A percentile compares a stretch with the other conserved stretches of the same genome.
These are phyloP conservation scores for Barnettozyma salicaria DNA, from an alignment of 805 yeast genomes.

Conservation along the genomic window DNA sequence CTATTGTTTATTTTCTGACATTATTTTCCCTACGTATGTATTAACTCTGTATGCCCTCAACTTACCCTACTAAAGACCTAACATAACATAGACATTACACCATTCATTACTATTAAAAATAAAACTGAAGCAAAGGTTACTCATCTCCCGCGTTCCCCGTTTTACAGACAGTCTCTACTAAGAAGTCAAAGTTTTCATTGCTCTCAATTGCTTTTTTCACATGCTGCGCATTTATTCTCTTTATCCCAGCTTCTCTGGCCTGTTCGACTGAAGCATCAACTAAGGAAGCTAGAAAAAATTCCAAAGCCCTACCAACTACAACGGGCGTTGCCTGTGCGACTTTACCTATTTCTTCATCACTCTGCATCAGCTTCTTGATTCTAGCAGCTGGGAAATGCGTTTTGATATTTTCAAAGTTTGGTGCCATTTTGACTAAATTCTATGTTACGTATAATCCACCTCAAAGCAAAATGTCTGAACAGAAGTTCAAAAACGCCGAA, in stretches of 20 bases:
- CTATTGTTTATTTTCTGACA: too few relatives aligned
- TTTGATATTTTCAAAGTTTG: slow-evolving; percentile 42
- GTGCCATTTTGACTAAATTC: too few relatives aligned
- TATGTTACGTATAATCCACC: too few relatives aligned
- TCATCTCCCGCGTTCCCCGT: slow-evolving; percentile 6
- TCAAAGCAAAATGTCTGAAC: too few relatives aligned
- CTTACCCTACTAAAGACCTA: too few relatives aligned
- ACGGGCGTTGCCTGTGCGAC: slow-evolving; percentile 98
- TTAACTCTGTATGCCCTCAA: too few relatives aligned
- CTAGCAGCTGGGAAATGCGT: slow-evolving; percentile 91
- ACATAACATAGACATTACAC: too few relatives aligned
- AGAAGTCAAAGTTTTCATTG: slow-evolving; percentile 89
- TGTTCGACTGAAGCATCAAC: slow-evolving; percentile 79
- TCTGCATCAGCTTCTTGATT: slow-evolving; percentile 93
- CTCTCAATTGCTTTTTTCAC: slow-evolving; percentile 75
- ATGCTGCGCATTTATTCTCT: slow-evolving; percentile 77
- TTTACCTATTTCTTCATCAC: slow-evolving; percentile 97
- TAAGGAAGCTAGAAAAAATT: slow-evolving; percentile 82
- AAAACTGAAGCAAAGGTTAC: too few relatives aligned
- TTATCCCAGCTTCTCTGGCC: slow-evolving; percentile 68
- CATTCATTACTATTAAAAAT: too few relatives aligned
- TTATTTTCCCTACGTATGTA: too few relatives aligned
- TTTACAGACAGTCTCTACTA: slow-evolving; percentile 51
- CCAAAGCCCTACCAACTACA: slow-evolving; percentile 94
- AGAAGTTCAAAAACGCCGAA: too few relatives aligned